A percentile compares a stretch with the other conserved stretches of the same genome.
Conservation (phyloP, 192 early-diverging fungal species). For the Pilobolus umbonatus region DNA sequence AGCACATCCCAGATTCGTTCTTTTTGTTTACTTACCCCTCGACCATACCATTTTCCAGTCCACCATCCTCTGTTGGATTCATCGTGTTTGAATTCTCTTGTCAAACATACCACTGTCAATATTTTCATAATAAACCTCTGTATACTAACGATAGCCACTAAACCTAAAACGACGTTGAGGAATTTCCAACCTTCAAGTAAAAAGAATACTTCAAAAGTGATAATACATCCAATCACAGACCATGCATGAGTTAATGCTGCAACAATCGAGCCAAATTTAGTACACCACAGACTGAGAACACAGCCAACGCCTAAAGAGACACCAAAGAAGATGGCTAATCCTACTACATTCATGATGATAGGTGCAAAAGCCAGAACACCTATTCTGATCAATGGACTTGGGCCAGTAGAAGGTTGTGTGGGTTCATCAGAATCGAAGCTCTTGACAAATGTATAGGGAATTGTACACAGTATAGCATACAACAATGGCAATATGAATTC, state of each 20-base stretch:
- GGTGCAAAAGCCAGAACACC: conserved; percentile 64
- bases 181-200: conserved; percentile 63
- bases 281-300: conserved; percentile 55
- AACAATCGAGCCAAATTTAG: conserved; percentile 69
- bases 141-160: conserved; percentile 60
- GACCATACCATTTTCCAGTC: conserved; percentile 79
- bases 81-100: conserved; percentile 81
- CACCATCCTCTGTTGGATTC: conserved; percentile 84
- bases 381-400: conserved; percentile 54
- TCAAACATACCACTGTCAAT: conserved; percentile 63
- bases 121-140: conserved; percentile 68
- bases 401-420: conserved; percentile 22
- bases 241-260: conserved; percentile 60
- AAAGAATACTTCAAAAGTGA: conserved; percentile 61
- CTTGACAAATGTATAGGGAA: conserved; percentile 64
- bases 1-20: not conserved
- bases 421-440: conserved; percentile 41
- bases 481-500: conserved; percentile 69
- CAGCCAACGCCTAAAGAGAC: conserved; percentile 62
- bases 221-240: conserved; percentile 58
- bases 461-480: conserved; percentile 54
- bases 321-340: conserved; percentile 56
- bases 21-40: conserved; percentile 51
- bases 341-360: conserved; percentile 63
- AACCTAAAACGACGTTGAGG: conserved; percentile 57